These are phyloP conservation scores for Akanthomyces muscarius DNA, from an alignment of 2,329 filamentous ascomycete genomes.

Conservation along the genomic window DNA sequence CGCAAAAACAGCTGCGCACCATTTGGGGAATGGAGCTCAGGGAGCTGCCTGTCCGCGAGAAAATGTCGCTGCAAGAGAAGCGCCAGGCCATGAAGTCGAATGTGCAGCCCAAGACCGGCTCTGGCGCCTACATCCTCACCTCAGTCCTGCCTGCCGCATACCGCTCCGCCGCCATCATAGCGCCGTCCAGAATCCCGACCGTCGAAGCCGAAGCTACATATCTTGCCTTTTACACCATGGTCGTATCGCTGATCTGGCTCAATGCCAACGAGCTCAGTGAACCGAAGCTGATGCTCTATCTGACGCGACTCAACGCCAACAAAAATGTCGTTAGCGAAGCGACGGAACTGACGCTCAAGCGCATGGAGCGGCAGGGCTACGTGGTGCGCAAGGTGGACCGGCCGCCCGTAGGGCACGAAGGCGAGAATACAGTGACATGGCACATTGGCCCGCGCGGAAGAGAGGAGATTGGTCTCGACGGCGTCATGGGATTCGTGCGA, in stretches of 20 bases:
- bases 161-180: conserved; percentile 61
- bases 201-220: conserved; percentile 72
- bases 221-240: conserved; percentile 72
- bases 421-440: conserved; percentile 76
- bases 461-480: conserved; percentile 75
- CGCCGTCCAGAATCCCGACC: conserved; percentile 63
- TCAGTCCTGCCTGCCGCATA: conserved; percentile 67
- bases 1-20: conserved; percentile 65
- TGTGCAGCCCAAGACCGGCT: conserved; percentile 51
- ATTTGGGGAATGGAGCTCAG: conserved; percentile 91
- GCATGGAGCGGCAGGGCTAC: conserved; percentile 79
- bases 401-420: conserved; percentile 47
- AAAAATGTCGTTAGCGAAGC: conserved; percentile 69
- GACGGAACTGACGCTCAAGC: conserved; percentile 70
- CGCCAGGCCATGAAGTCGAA: conserved; percentile 62
- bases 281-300: conserved; percentile 70
- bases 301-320: conserved; percentile 71
- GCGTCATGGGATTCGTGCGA: conserved; percentile 67
- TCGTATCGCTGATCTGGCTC: conserved; percentile 73
- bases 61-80: conserved; percentile 71
- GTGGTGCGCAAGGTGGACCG: conserved; percentile 69
- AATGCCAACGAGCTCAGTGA: conserved; percentile 72
- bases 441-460: conserved; percentile 80
- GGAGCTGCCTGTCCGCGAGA: conserved; percentile 78
- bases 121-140: conserved; percentile 72